Conservation (phyloP, 2,329 filamentous ascomycete species). For the Biscogniauxia mediterranea region DNA sequence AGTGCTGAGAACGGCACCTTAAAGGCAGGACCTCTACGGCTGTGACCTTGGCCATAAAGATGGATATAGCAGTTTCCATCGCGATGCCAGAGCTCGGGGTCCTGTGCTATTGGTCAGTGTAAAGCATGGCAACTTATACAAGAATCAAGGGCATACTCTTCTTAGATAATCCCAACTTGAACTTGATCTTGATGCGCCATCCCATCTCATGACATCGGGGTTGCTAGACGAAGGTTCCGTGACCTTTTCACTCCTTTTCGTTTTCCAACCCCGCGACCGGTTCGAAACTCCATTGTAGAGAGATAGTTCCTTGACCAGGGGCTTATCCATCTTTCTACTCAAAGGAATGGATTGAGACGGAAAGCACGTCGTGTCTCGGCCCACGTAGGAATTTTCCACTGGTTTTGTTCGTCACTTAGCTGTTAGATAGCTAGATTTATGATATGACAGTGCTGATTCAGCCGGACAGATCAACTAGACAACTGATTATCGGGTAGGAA, state of each 20-base stretch:
- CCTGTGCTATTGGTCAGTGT: constrained; percentile 46
- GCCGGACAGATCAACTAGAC: neutral
- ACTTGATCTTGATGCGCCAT: constrained; percentile 45
- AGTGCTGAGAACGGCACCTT: constrained; percentile 60
- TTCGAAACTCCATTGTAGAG: constrained; percentile 37
- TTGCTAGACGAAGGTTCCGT: constrained; percentile 28
- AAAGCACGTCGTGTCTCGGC: neutral
- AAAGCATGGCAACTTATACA: neutral
- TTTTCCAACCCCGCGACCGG: constrained; percentile 36
- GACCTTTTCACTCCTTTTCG: constrained; percentile 32
- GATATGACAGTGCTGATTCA: neutral
- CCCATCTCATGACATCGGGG: constrained; percentile 47
- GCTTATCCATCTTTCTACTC: constrained; percentile 12
- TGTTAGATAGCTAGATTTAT: neutral
- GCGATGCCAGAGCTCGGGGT: constrained; percentile 67
- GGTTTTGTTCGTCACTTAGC: neutral
- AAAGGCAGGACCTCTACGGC: constrained; percentile 65
- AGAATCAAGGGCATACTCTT: constrained; percentile 40
- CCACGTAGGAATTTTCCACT: neutral
- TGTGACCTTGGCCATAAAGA: constrained; percentile 64
- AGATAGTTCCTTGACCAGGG: constrained; percentile 16
- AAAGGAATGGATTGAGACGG: neutral
- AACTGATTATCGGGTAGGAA: constrained; percentile 2
- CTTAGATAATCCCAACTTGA: constrained; percentile 47
- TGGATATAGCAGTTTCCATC: constrained; percentile 69